Evolutionary conservation across 2,329 filamentous ascomycete species (phyloP), one percentile per base, ranked within the genome.

Genomic region (Claviceps purpurea): DNA sequence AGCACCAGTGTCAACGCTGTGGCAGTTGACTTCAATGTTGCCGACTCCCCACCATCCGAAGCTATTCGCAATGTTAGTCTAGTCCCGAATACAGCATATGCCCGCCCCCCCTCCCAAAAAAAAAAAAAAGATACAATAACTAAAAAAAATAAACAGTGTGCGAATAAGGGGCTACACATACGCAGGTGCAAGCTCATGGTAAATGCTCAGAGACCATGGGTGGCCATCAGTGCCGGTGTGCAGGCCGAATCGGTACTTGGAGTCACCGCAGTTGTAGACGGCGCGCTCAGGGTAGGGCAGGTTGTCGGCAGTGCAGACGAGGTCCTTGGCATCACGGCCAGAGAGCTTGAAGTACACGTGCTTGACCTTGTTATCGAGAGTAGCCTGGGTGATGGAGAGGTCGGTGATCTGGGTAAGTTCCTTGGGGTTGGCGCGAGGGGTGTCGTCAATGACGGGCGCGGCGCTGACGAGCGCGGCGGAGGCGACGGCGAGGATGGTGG

Each of bases 211-310:
- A 10, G 10, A 2, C 26, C 22, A 34, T 3, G 42, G n/a, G 24
- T 6, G 5, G 42, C 51, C 46, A 0, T 52, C 20, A 14, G 18
- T 30, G 26, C 59, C 60, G 3, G 50, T 37, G 24, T 52, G 42
- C 30, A 65, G 49, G 18, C 47, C 48, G 60, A 66, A 66, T 45
- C 60, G 52, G 59, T 65, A 66, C 54, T 58, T 57, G 56, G 55
- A 56, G 10, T 58, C 57, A 50, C 58, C 59, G 58, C 63, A 65
- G 44, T 59, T 53, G 24, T 56, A 49, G 50, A 56, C 58, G 34
- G 54, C 54, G 42, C 26, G 26, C 7, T 30, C 8, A 30, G 26
- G 26, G 52, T 13, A 1, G 41, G 18, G 2, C 7, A 56, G 58
- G 48, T 55, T 50, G 39, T 22, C 24, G 20, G 24, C 54, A 3